Base-by-base conservation (phyloP, 768 basidiomycete genomes). In the Gloeophyllum trabeum region DNA sequence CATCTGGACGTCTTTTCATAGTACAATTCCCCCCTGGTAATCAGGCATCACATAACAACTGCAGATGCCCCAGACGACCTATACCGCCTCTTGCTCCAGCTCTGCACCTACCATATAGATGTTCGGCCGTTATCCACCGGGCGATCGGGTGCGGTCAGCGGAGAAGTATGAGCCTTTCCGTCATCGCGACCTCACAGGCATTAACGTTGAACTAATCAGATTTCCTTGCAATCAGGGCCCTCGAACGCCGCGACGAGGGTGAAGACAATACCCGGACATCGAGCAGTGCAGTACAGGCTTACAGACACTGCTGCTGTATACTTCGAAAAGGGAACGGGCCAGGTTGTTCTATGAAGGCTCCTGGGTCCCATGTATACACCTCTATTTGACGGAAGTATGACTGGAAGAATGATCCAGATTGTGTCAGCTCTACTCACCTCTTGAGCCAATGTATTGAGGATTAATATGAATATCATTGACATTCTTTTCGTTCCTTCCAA, bases 91-190 rank as follows among this genome's bases (percentile, higher is more conserved):
- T 60, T 88, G 18, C 59, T 78, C 16, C 79, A 84, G 41, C 54
- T 81, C 2, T 79, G 73, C 48, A 65, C 76, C 2, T 79, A 80
- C 48, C 83, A 86, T 49, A 50, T 88, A 3, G 85, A 88, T 44
- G 78, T 88, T 2, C 65, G 70, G 30, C 75, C 85, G 1, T 63
- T 90, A 5, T 65, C 77, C 1, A 87, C 81, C 47, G 86, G 86
- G 4, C 65, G 77, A 20, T 89, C 87, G 46, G 85, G 84, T 2
- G 67, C 76, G 18, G 80, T 90, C 22, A 84, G 76, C 44, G 87
- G 86, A 16, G 81, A 87, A 68, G 86, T 83, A 40, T 16, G 66
- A 45, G 16, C 4, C 13, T 10, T 34, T n/a, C 35, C 12, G 5
- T 35, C 35, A 5, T 26, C 21, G 13, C 32, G 21, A 37, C 24